Percentiles rank a stretch among this genome's conserved stretches.
Evolutionary conservation across 768 basidiomycete genomes (phyloP).

Genomic region (Leucogyrophana mollusca): DNA sequence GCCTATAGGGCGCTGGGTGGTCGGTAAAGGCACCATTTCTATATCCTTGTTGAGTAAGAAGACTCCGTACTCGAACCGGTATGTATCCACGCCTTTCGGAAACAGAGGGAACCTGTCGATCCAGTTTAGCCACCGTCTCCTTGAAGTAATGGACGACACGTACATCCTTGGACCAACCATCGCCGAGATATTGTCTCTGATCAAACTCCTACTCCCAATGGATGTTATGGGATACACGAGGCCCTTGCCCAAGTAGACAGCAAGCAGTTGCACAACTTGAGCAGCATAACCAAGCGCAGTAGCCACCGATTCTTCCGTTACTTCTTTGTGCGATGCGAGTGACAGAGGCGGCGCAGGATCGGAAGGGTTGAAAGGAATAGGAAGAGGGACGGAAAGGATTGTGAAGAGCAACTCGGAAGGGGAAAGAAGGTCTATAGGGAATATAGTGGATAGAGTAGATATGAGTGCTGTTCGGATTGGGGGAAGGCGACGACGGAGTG

Average conservation of each 20-base stretch:
- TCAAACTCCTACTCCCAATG: slow-evolving; percentile 86
- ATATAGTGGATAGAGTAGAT: slow-evolving; percentile 72
- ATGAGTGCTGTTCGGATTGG: slow-evolving; percentile 63
- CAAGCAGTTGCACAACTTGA: slow-evolving; percentile 79
- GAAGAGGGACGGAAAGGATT: slow-evolving; percentile 85
- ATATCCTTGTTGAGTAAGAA: slow-evolving; percentile 97
- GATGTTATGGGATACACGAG: slow-evolving; percentile 90
- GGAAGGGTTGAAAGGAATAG: slow-evolving; percentile 71
- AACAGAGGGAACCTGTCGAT: slow-evolving; percentile 86
- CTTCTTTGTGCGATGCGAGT: slow-evolving; percentile 59
- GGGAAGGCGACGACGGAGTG: slow-evolving; percentile 48
- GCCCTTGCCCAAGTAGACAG: slow-evolving; percentile 71
- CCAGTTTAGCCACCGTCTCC: slow-evolving; percentile 9
- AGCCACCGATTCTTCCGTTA: slow-evolving; percentile 85
- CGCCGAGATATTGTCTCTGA: slow-evolving; percentile 88
- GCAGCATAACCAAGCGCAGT: slow-evolving; percentile 91
- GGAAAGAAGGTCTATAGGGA: slow-evolving; percentile 85
- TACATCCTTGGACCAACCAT: slow-evolving; percentile 96
- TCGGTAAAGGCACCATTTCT: slow-evolving; percentile 63
- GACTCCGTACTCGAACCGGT: slow-evolving; percentile 96
- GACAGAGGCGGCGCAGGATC: slow-evolving; percentile 85
- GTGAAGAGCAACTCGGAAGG: slow-evolving; percentile 87
- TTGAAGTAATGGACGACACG: slow-evolving; percentile 29
- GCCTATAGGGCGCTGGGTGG: not conserved
- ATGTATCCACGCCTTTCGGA: slow-evolving; percentile 91